These are phyloP conservation scores for Gaeumannomyces sp. DNA, from an alignment of 2,329 filamentous ascomycete species.

Conservation along the genomic window DNA sequence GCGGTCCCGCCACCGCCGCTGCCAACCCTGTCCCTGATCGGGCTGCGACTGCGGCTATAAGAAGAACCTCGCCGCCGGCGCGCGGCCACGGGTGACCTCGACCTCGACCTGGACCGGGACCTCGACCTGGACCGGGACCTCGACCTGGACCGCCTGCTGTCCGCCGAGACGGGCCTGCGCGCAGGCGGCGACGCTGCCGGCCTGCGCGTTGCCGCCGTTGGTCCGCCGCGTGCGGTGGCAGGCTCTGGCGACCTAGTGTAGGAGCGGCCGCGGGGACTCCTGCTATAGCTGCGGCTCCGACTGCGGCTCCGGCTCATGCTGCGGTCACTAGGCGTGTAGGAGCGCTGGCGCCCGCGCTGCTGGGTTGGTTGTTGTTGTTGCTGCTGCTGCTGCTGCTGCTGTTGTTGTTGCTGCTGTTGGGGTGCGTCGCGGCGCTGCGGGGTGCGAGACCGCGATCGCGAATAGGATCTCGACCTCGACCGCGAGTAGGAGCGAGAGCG, in stretches of 20 bases:
- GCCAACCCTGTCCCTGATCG: slow-evolving; percentile 6
- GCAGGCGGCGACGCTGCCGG: slow-evolving; percentile 1
- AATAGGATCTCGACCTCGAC: slow-evolving; percentile 20
- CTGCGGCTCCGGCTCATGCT: slow-evolving; percentile 7
- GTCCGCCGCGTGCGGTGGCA: not conserved
- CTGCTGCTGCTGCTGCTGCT: not conserved
- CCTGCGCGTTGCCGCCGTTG: not conserved
- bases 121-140: not conserved
- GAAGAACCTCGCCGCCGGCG: slow-evolving; percentile 12
- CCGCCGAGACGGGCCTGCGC: slow-evolving; percentile 1
- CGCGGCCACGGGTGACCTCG: slow-evolving; percentile 5
- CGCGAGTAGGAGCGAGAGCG: slow-evolving; percentile 22
- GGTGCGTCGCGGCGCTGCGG: slow-evolving; percentile 4
- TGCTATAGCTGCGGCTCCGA: slow-evolving; percentile 7
- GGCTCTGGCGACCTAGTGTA: slow-evolving; percentile 3
- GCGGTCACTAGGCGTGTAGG: slow-evolving; percentile 9
- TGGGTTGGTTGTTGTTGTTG: slow-evolving; percentile 1
- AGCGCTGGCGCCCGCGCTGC: slow-evolving; percentile 5
- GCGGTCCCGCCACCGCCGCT: slow-evolving; percentile 1
- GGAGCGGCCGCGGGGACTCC: slow-evolving; percentile 8
- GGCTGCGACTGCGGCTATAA: slow-evolving; percentile 17
- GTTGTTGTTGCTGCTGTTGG: not conserved
- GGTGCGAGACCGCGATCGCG: slow-evolving; percentile 10
- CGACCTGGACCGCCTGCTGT: not conserved
- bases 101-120: not conserved